phyloP scores from a whole-genome alignment of 2,329 filamentous ascomycete genomes.

The Colletotrichum sp. region DNA sequence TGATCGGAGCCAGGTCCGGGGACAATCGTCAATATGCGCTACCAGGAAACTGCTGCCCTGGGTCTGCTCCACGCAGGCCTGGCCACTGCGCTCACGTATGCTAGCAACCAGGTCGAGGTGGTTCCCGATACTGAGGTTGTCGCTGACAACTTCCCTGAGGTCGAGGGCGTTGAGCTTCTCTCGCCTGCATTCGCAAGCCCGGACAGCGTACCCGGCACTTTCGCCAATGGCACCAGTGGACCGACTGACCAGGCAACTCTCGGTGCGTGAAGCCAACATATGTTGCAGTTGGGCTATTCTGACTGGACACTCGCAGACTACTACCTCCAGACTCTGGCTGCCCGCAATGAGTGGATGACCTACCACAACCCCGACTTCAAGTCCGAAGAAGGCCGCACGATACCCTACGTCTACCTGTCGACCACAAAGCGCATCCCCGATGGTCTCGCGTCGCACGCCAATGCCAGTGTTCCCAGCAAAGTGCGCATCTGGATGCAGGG shows the following conservation, averaged over 20 bases:
- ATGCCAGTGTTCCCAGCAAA: conserved; percentile 23
- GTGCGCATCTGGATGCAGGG: conserved; percentile 35
- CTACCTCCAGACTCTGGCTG: conserved; percentile 25
- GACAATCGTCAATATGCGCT: neutral
- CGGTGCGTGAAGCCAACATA: neutral
- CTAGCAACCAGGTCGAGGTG: conserved; percentile 28
- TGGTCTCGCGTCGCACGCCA: conserved; percentile 1
- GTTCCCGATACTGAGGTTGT: conserved; percentile 26
- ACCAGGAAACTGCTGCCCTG: neutral
- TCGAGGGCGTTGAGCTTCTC: conserved; percentile 22
- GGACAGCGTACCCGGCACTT: conserved; percentile 26
- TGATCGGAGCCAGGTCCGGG: neutral
- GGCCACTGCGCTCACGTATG: conserved; percentile 25
- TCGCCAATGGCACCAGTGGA: conserved; percentile 31
- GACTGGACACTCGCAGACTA: conserved; percentile 7
- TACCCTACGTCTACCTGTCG: conserved; percentile 25
- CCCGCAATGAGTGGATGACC: conserved; percentile 27
- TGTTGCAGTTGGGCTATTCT: rapidly evolving
- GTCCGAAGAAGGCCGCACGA: conserved; percentile 27
- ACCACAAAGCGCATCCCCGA: neutral
- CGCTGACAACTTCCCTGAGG: conserved; percentile 19
- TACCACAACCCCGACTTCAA: conserved; percentile 23
- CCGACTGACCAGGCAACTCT: conserved; percentile 27
- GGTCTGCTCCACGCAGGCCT: conserved; percentile 24
- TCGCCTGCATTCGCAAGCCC: conserved; percentile 29